phyloP scores from a whole-genome alignment of 2,329 filamentous ascomycete species.

The Rhynchosporium secalis region DNA sequence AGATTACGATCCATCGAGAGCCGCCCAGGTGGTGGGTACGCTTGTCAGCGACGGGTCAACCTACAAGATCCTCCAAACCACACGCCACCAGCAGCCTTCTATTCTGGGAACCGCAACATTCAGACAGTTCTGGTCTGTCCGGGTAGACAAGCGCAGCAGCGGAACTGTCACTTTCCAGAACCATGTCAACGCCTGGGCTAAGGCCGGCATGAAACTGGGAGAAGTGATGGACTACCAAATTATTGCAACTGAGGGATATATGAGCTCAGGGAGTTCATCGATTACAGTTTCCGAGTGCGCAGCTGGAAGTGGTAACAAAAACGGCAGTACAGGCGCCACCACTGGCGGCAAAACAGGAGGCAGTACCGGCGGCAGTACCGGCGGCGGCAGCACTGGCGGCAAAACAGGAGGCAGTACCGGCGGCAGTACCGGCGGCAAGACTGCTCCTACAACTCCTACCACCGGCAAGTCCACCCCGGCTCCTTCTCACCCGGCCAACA shows the following conservation, averaged over 20 bases:
- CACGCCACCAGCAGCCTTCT: constrained; percentile 42
- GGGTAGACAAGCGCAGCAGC: constrained; percentile 49
- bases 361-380: too few relatives aligned
- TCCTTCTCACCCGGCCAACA: too few relatives aligned
- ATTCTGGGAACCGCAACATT: constrained; percentile 53
- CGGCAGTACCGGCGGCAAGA: too few relatives aligned
- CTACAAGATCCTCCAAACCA: constrained; percentile 48
- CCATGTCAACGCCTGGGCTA: constrained; percentile 55
- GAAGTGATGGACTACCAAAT: constrained; percentile 26
- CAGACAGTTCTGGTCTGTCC: constrained; percentile 55
- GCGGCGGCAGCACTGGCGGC: too few relatives aligned
- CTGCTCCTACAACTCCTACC: too few relatives aligned
- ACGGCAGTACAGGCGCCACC: not conserved
- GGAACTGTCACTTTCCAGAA: constrained; percentile 51
- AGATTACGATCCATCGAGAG: constrained; percentile 47
- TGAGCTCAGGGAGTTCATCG: constrained; percentile 2
- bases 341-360: not conserved
- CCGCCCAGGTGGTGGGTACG: constrained; percentile 47
- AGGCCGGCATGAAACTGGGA: constrained; percentile 50
- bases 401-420: too few relatives aligned
- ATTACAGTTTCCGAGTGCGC: constrained; percentile 12
- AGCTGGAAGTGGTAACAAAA: not conserved
- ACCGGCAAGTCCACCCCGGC: too few relatives aligned
- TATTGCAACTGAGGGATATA: constrained; percentile 14
- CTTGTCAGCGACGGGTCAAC: constrained; percentile 52